Evolutionary conservation across 306 rosid species (phyloP).

Genomic region (Gillenia trifoliata): DNA sequence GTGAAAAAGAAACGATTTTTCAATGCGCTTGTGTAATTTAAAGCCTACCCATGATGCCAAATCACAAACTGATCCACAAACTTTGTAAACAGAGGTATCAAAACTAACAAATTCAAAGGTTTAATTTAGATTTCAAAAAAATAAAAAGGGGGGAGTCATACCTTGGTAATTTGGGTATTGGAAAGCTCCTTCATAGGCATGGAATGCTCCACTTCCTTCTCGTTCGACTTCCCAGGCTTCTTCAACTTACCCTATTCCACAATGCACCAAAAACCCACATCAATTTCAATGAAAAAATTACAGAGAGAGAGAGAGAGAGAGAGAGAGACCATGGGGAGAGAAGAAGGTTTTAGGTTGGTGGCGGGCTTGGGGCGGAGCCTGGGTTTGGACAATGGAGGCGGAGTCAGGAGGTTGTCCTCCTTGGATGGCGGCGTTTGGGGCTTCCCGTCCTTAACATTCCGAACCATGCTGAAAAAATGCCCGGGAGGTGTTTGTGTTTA

Average conservation of each 20-base stretch:
- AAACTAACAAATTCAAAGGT: background rate
- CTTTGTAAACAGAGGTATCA: background rate
- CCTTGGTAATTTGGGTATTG: conserved; percentile 37
- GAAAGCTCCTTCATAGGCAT: conserved; percentile 30
- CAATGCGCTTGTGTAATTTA: background rate
- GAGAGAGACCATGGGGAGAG: conserved; percentile 6
- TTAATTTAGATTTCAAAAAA: background rate
- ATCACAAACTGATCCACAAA: background rate
- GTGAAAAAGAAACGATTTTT: background rate
- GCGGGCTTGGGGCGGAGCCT: conserved; percentile 9
- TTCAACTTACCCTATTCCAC: conserved; percentile 37
- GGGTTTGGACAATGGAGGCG: conserved; percentile 28
- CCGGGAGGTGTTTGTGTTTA: background rate
- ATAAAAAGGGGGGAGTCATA: conserved; percentile 11
- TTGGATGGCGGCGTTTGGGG: conserved; percentile 12
- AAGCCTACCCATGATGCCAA: background rate
- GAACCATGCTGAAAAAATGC: conserved; percentile 15
- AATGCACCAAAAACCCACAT: conserved; percentile 26
- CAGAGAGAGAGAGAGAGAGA: background rate
- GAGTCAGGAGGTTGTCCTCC: conserved; percentile 20
- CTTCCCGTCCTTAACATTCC: background rate
- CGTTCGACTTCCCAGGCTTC: conserved; percentile 32
- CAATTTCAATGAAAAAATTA: background rate
- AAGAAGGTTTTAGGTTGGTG: conserved; percentile 16
- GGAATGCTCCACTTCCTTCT: conserved; percentile 33